Conservation (phyloP, 768 basidiomycete species). For the Suillus subaureus region DNA sequence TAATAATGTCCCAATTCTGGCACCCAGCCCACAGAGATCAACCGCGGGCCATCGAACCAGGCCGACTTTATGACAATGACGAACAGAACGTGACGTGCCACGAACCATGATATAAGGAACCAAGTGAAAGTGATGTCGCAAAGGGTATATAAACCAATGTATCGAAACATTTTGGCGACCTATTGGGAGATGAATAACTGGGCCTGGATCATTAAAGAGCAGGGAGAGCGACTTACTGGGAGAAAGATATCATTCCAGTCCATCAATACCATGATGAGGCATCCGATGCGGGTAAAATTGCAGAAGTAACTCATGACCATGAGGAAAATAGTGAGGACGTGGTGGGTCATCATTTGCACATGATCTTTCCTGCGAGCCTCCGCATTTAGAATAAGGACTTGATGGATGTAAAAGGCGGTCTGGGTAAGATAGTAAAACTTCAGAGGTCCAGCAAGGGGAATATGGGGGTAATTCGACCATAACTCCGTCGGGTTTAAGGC, state of each 20-base stretch:
- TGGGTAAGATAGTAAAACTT: constrained; percentile 91
- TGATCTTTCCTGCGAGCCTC: constrained; percentile 94
- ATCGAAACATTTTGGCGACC: constrained; percentile 94
- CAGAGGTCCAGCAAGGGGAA: constrained; percentile 73
- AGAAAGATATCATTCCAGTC: constrained; percentile 93
- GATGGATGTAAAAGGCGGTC: constrained; percentile 89
- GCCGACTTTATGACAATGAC: constrained; percentile 66
- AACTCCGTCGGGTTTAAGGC: constrained; percentile 64
- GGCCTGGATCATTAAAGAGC: background rate
- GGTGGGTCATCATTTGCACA: constrained; percentile 95
- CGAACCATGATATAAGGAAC: constrained; percentile 89
- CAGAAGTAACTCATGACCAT: constrained; percentile 77
- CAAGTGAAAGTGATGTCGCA: constrained; percentile 77
- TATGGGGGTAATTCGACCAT: constrained; percentile 85
- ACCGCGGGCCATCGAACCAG: constrained; percentile 48
- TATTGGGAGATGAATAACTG: constrained; percentile 30
- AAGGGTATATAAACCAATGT: constrained; percentile 63
- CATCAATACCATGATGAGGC: constrained; percentile 89
- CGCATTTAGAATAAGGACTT: constrained; percentile 88
- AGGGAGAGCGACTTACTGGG: constrained; percentile 59
- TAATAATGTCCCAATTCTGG: constrained; percentile 59
- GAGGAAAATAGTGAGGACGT: constrained; percentile 83
- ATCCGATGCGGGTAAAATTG: constrained; percentile 89
- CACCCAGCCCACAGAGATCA: constrained; percentile 60
- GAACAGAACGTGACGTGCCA: constrained; percentile 88